These are phyloP conservation scores for Besnoitia besnoiti DNA, from an alignment of 169 alveolate genomes.

Conservation along the genomic window DNA sequence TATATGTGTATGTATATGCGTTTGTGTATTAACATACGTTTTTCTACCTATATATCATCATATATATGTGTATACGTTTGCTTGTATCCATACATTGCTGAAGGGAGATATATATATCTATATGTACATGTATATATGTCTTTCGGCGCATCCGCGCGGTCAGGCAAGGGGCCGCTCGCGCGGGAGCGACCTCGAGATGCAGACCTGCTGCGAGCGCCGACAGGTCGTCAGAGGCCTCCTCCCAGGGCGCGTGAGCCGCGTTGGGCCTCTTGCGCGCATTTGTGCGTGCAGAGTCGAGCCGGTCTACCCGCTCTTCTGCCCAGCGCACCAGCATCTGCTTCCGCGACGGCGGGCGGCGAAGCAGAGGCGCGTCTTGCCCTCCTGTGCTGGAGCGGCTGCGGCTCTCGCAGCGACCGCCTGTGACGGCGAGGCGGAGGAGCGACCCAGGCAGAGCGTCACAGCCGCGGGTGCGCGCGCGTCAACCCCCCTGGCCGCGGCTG, in stretches of 20 bases:
- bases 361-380: background rate
- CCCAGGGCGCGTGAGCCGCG: too few relatives aligned
- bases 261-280: background rate
- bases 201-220: too few relatives aligned
- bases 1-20: background rate
- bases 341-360: background rate
- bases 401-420: too few relatives aligned
- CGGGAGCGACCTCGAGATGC: too few relatives aligned
- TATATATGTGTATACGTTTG: background rate
- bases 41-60: background rate
- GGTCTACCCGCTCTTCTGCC: background rate
- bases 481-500: too few relatives aligned
- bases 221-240: too few relatives aligned
- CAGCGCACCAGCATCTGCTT: background rate
- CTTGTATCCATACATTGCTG: background rate
- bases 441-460: too few relatives aligned
- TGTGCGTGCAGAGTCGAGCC: background rate
- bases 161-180: too few relatives aligned
- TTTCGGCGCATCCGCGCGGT: too few relatives aligned
- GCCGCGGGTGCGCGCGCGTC: too few relatives aligned
- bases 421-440: too few relatives aligned
- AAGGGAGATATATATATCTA: background rate
- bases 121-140: background rate
- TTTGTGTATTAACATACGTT: background rate
- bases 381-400: too few relatives aligned